phyloP scores from a whole-genome alignment of 306 rosid species.

The Begonia peltatifolia region DNA sequence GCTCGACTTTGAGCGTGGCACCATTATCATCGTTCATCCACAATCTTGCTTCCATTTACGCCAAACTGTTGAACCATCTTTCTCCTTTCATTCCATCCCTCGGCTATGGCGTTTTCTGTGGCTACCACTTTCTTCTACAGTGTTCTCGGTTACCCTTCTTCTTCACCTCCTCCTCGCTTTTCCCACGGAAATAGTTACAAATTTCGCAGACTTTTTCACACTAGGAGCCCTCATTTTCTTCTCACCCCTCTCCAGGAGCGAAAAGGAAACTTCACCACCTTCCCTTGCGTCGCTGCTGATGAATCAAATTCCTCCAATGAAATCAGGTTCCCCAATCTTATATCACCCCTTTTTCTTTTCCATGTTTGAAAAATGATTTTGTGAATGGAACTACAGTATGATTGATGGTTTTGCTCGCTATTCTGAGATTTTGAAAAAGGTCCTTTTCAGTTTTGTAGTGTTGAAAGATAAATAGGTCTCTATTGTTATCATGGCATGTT shows the following conservation, averaged over 20 bases:
- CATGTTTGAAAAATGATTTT: background rate
- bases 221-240: constrained; percentile 8
- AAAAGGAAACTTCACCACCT: constrained; percentile 11
- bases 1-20: too few relatives aligned
- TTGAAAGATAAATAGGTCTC: too few relatives aligned
- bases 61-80: too few relatives aligned
- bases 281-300: constrained; percentile 53
- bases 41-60: too few relatives aligned
- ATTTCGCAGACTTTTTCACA: background rate
- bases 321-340: constrained; percentile 29
- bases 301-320: constrained; percentile 57
- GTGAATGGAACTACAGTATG: background rate
- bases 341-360: background rate
- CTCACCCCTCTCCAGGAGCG: constrained; percentile 3
- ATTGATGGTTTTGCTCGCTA: background rate
- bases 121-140: constrained; percentile 1
- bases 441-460: too few relatives aligned
- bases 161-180: background rate
- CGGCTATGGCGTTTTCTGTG: background rate
- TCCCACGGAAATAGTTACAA: background rate
- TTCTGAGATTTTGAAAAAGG: too few relatives aligned
- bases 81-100: too few relatives aligned
- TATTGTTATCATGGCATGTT: too few relatives aligned
- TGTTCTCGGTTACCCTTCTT: background rate
- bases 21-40: too few relatives aligned